A percentile compares a stretch with the other conserved stretches of the same genome.
Evolutionary conservation across 768 basidiomycete species (phyloP).

Genomic region (Kwoniella sp.): DNA sequence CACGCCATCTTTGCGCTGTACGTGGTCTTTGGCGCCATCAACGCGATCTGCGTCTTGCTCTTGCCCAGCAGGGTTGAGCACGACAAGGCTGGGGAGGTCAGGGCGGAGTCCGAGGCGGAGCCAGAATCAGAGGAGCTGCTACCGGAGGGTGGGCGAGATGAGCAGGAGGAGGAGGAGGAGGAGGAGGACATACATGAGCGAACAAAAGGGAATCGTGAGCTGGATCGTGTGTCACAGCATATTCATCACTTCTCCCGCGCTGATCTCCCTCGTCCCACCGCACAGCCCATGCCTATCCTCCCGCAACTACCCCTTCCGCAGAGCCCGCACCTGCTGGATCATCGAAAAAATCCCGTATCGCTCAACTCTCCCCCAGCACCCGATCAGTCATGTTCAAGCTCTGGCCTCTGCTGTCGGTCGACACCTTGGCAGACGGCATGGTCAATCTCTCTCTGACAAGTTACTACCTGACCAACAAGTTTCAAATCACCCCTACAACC

Average conservation of each 20-base stretch:
- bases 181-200: not conserved
- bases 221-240: too few relatives aligned
- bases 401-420: slow-evolving; percentile 37
- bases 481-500: slow-evolving; percentile 23
- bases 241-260: too few relatives aligned
- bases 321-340: not conserved
- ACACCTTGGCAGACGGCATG: slow-evolving; percentile 43
- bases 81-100: not conserved
- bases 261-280: not conserved
- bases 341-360: slow-evolving; percentile 15
- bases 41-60: slow-evolving; percentile 15
- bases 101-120: slow-evolving; percentile 10
- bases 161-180: slow-evolving; percentile 10
- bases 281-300: not conserved
- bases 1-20: slow-evolving; percentile 38
- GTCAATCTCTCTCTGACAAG: slow-evolving; percentile 35
- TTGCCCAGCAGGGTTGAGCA: slow-evolving; percentile 27
- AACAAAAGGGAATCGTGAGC: not conserved
- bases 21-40: slow-evolving; percentile 33
- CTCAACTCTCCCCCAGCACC: slow-evolving; percentile 33
- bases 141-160: slow-evolving; percentile 5
- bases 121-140: slow-evolving; percentile 7
- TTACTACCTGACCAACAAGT: slow-evolving; percentile 38
- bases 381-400: slow-evolving; percentile 41
- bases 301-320: not conserved